phyloP scores from a whole-genome alignment of 192 early-diverging fungal species.

The Coemansia asiatica region DNA sequence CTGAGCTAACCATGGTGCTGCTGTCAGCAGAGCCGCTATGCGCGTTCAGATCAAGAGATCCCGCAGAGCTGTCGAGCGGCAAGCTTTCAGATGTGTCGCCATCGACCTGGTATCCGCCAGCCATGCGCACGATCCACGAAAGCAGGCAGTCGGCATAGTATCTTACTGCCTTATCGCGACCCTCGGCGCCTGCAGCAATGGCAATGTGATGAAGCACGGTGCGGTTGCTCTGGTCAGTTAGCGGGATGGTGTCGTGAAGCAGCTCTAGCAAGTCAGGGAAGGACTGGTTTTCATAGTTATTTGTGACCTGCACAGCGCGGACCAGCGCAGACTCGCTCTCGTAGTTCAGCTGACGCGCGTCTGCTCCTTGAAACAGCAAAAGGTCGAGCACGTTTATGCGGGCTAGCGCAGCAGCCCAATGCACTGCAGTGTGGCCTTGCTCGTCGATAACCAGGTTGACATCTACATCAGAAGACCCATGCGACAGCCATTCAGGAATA shows the following conservation, averaged over 20 bases:
- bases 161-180: slow-evolving; percentile 67
- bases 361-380: slow-evolving; percentile 74
- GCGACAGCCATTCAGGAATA: slow-evolving; percentile 57
- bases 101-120: slow-evolving; percentile 52
- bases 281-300: slow-evolving; percentile 79
- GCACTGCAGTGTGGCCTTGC: slow-evolving; percentile 90
- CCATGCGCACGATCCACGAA: slow-evolving; percentile 59
- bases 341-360: slow-evolving; percentile 69
- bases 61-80: not conserved
- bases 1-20: not conserved
- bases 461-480: slow-evolving; percentile 58
- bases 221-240: slow-evolving; percentile 75
- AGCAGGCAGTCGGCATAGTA: slow-evolving; percentile 93
- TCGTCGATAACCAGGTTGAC: slow-evolving; percentile 88
- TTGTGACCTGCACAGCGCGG: slow-evolving; percentile 81
- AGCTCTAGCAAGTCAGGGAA: slow-evolving; percentile 74
- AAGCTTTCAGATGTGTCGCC: slow-evolving; percentile 4
- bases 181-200: slow-evolving; percentile 65
- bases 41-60: not conserved
- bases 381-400: slow-evolving; percentile 71
- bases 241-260: slow-evolving; percentile 71
- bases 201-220: slow-evolving; percentile 93
- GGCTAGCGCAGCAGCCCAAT: slow-evolving; percentile 94
- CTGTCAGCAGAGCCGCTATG: slow-evolving; percentile 6
- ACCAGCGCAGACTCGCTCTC: slow-evolving; percentile 88